Conservation (phyloP, 768 basidiomycete species). For the Tephrocybe sp. region DNA sequence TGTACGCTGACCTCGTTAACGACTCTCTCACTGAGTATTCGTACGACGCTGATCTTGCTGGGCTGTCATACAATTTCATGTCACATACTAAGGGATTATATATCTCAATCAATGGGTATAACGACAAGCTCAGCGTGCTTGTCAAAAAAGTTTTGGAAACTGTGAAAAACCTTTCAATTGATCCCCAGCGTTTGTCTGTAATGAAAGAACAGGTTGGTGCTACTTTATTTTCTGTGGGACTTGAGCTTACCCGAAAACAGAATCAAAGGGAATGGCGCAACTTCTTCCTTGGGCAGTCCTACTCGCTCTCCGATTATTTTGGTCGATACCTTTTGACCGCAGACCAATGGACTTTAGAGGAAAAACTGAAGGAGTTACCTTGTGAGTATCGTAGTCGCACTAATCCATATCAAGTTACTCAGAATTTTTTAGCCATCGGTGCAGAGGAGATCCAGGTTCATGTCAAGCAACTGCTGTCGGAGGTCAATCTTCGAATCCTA, state of each 20-base stretch:
- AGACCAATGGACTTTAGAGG: slow-evolving; percentile 72
- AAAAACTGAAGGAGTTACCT: slow-evolving; percentile 73
- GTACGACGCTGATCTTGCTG: slow-evolving; percentile 92
- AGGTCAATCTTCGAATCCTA: slow-evolving; percentile 70
- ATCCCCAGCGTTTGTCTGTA: slow-evolving; percentile 72
- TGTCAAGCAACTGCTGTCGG: slow-evolving; percentile 54
- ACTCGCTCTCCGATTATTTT: slow-evolving; percentile 77
- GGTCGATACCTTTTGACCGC: slow-evolving; percentile 69
- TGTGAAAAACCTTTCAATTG: slow-evolving; percentile 61
- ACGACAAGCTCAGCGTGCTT: slow-evolving; percentile 84
- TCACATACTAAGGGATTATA: slow-evolving; percentile 65
- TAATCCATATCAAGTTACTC: not conserved
- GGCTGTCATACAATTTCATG: slow-evolving; percentile 71
- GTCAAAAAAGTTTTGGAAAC: slow-evolving; percentile 70
- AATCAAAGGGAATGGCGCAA: slow-evolving; percentile 80
- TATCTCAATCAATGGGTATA: slow-evolving; percentile 79
- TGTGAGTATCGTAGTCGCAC: slow-evolving; percentile 44
- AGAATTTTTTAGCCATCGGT: slow-evolving; percentile 61
- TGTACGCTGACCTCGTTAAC: slow-evolving; percentile 83
- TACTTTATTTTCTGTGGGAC: too few species aligned
- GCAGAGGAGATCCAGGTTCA: slow-evolving; percentile 69
- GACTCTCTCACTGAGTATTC: slow-evolving; percentile 90
- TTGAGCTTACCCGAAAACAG: slow-evolving; percentile 42
- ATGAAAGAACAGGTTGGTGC: slow-evolving; percentile 78
- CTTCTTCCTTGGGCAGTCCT: slow-evolving; percentile 84